Evolutionary conservation across 179 eudicot species (phyloP).

Genomic region (Sideroxylon spinosum): DNA sequence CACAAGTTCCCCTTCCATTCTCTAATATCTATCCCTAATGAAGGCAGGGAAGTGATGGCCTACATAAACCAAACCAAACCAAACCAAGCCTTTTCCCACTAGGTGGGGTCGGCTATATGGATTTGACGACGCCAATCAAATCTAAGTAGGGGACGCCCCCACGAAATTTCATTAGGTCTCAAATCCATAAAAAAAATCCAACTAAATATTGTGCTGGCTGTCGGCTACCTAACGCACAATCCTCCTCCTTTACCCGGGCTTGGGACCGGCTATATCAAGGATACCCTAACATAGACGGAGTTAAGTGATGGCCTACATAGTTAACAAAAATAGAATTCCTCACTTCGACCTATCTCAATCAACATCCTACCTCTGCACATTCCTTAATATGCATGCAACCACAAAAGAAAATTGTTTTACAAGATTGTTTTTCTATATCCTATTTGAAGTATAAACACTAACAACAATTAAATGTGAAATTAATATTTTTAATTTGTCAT

Average conservation of each 20-base stretch:
- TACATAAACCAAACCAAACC: too few relatives aligned
- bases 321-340: background rate
- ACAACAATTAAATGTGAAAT: background rate
- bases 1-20: background rate
- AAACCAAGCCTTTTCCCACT: too few relatives aligned
- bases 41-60: background rate
- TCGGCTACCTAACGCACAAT: too few relatives aligned
- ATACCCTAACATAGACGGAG: too few relatives aligned
- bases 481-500: background rate
- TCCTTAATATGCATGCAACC: background rate
- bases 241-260: too few relatives aligned
- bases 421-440: background rate
- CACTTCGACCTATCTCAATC: background rate
- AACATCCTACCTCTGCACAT: background rate
- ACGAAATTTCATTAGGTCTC: too few relatives aligned
- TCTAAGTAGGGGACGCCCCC: too few relatives aligned
- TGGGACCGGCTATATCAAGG: too few relatives aligned
- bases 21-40: background rate
- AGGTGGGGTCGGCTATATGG: too few relatives aligned
- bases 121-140: too few relatives aligned
- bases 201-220: too few relatives aligned
- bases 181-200: too few relatives aligned
- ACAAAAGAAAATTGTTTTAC: background rate
- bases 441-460: background rate
- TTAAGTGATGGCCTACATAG: background rate